Evolutionary conservation across 345 rosid species (phyloP), one percentile per base, ranked within the genome.

Genomic region (Hibiscus mutabilis): DNA sequence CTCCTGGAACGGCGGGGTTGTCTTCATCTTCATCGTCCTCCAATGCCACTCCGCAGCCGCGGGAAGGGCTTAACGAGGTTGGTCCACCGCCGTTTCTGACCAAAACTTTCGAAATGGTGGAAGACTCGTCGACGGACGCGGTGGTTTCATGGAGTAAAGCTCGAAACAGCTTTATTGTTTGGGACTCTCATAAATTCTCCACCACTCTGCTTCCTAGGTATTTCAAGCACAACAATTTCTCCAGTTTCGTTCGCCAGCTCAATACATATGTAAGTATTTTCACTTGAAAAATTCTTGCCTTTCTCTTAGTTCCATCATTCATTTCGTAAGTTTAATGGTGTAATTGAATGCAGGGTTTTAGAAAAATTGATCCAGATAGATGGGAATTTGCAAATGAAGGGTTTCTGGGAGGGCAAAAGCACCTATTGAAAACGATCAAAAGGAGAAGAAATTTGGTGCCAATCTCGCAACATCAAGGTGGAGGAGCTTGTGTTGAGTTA

Each of bases 41-140:
- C 0, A 78, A 67, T 22, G 79, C 78, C 1, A 69, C 87, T n/a
- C 89, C 96, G n/a, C 86, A 66, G 76, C 97, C 98, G 33, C 76
- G 82, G 74, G 91, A 88, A 78, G 92, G 97, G 5, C 77, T 93
- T 2, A 77, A 86, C 68, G 97, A 93, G 56, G 79, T 71, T 4
- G 97, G 96, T 12, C 96, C 97, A 10, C 96, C 92, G 5, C 92
- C 96, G 2, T 89, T 89, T 78, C 79, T 89, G 69, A 84, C 80
- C 3, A 89, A 87, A 83, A 89, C 96, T 4, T 87, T 73, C 60
- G 96, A 89, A 4, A 84, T 89, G 82, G 91, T 87, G 66, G 92
- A 85, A 63, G 92, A 89, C 66, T 83, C 89, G 6, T 80, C 82
- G 14, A 83, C 92, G 10, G 91, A 89, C 40, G 19, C 79, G 18